Evolutionary conservation across 129 eudicot genomes (phyloP).

Genomic region (Flaveria bidentis): DNA sequence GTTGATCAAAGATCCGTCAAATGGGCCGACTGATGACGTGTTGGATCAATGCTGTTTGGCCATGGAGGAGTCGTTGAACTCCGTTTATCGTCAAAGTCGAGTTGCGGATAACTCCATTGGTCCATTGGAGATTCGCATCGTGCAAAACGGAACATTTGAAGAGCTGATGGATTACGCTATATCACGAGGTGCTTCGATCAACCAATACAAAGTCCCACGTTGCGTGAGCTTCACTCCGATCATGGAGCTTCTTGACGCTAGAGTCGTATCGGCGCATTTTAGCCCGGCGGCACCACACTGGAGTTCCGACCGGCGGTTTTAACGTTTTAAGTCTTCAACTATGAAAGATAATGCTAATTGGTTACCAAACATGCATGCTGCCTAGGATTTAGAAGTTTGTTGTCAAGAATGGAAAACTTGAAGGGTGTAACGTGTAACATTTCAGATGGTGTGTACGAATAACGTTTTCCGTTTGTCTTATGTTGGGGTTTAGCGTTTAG

Average conservation of each 20-base stretch:
- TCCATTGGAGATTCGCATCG: constrained; percentile 75
- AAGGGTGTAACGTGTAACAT: constrained; percentile 38
- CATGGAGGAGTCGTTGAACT: constrained; percentile 79
- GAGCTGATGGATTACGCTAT: constrained; percentile 93
- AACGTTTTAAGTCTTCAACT: background rate
- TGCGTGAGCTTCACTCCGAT: constrained; percentile 70
- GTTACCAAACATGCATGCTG: constrained; percentile 45
- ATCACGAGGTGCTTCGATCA: constrained; percentile 81
- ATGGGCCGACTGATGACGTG: constrained; percentile 42
- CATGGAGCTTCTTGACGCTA: constrained; percentile 65
- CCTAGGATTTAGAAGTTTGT: constrained; percentile 16
- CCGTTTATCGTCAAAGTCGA: constrained; percentile 80
- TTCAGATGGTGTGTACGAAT: constrained; percentile 29
- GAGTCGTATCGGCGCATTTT: constrained; percentile 66
- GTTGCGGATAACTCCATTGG: constrained; percentile 78
- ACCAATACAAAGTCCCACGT: constrained; percentile 82
- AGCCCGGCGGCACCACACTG: constrained; percentile 66
- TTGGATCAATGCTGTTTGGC: constrained; percentile 58
- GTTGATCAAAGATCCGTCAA: constrained; percentile 44
- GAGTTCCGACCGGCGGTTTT: constrained; percentile 62
- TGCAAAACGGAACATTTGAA: constrained; percentile 71
- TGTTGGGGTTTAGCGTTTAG: constrained; percentile 33
- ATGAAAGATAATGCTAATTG: background rate
- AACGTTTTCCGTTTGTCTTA: constrained; percentile 45
- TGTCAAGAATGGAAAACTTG: constrained; percentile 18